Conservation (phyloP, 2,329 filamentous ascomycete genomes). For the Xylariaceae sp. region DNA sequence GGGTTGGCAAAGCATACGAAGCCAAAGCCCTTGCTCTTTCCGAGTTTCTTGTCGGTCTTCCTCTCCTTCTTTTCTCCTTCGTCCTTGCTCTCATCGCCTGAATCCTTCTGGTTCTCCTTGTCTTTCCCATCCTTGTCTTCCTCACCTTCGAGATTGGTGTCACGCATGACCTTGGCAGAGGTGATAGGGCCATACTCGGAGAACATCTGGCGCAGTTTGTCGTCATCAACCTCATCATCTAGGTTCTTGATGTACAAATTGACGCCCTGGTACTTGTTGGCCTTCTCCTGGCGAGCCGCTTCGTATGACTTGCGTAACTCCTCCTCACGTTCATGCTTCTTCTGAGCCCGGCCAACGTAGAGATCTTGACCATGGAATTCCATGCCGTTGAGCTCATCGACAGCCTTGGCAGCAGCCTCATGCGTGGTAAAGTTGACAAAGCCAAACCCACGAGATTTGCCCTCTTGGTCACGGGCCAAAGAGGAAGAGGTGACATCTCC, state of each 20-base stretch:
- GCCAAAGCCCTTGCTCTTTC: constrained; percentile 99
- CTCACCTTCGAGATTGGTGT: constrained; percentile 66
- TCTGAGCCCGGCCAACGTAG: constrained; percentile 97
- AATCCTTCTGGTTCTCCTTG: constrained; percentile 57
- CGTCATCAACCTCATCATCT: constrained; percentile 94
- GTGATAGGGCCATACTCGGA: constrained; percentile 92
- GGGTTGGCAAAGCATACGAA: constrained; percentile 99
- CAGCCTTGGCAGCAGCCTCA: constrained; percentile 82
- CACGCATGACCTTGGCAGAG: constrained; percentile 99
- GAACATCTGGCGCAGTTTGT: constrained; percentile 96
- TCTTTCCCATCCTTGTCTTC: constrained; percentile 61
- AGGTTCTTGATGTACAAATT: constrained; percentile 99
- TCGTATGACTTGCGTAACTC: constrained; percentile 99
- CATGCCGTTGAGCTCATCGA: constrained; percentile 89
- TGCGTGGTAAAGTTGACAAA: constrained; percentile 97
- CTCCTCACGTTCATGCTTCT: constrained; percentile 99
- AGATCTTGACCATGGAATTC: constrained; percentile 95
- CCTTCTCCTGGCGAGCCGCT: constrained; percentile 96
- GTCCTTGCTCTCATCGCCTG: constrained; percentile 59
- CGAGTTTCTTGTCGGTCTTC: constrained; percentile 71
- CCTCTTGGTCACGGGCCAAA: constrained; percentile 85
- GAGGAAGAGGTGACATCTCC: constrained; percentile 96
- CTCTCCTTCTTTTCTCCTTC: constrained; percentile 66
- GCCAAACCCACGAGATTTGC: constrained; percentile 93
- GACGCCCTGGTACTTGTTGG: constrained; percentile 98